Evolutionary conservation across 345 rosid species (phyloP).

Genomic region (Clausena lansium): DNA sequence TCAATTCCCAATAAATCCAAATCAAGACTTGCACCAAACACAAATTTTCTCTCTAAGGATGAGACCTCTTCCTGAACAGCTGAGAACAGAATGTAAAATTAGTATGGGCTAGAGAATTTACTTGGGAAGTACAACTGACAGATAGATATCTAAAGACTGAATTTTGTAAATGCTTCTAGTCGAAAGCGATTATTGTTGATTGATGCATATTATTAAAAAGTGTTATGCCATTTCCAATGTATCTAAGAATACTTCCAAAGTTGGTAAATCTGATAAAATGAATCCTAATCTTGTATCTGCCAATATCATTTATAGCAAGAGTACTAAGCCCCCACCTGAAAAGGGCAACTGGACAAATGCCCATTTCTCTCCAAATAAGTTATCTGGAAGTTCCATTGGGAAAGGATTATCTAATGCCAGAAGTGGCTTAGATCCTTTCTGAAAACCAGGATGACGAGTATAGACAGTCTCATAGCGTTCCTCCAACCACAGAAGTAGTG

Average conservation of each 20-base stretch:
- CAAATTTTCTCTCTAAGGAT: constrained; percentile 47
- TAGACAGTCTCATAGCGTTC: constrained; percentile 88
- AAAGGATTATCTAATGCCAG: constrained; percentile 84
- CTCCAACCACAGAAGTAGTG: constrained; percentile 84
- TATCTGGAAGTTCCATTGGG: constrained; percentile 92
- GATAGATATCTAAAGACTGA: background rate
- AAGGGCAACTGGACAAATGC: constrained; percentile 91
- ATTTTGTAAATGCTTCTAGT: background rate
- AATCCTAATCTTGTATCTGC: background rate
- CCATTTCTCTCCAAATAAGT: constrained; percentile 87
- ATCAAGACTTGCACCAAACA: constrained; percentile 82
- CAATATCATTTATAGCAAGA: background rate
- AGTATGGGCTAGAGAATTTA: background rate
- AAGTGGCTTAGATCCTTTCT: constrained; percentile 83
- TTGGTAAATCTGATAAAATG: background rate
- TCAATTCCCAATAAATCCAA: constrained; percentile 93
- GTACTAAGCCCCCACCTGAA: constrained; percentile 42
- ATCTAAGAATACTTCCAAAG: background rate
- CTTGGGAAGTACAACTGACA: too few species aligned
- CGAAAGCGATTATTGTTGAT: background rate
- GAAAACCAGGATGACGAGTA: constrained; percentile 86
- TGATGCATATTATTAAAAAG: background rate
- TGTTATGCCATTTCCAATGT: background rate
- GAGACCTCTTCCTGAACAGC: constrained; percentile 76
- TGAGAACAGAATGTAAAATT: constrained; percentile 22